A percentile compares a stretch with the other conserved stretches of the same genome.
Conservation (phyloP, 805 yeast genomes). For the Yarrowia hollandica region DNA sequence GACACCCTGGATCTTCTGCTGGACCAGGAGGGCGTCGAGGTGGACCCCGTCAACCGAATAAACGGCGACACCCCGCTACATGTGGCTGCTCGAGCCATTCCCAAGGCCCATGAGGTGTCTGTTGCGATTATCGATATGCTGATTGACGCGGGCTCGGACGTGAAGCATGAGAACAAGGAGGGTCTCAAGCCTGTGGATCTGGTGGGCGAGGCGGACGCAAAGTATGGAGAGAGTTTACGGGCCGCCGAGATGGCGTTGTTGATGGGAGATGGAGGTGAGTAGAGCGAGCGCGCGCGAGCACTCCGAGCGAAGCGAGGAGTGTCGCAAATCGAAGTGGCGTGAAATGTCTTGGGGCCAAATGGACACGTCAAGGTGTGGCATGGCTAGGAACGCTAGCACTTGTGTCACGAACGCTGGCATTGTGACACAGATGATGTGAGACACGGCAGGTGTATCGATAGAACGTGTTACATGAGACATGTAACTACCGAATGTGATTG, state of each 20-base stretch:
- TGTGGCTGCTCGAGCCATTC: conserved; percentile 72
- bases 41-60: conserved; percentile 70
- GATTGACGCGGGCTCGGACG: conserved; percentile 89
- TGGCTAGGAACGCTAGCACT: too few species aligned
- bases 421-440: too few species aligned
- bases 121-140: conserved; percentile 58
- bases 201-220: conserved; percentile 54
- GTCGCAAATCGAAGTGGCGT: too few species aligned
- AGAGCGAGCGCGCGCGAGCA: neutral
- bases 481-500: too few species aligned
- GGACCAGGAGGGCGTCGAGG: conserved; percentile 87
- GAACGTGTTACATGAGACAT: too few species aligned
- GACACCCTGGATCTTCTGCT: conserved; percentile 79
- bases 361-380: too few species aligned
- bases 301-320: conserved; percentile 10
- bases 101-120: conserved; percentile 65
- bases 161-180: conserved; percentile 54
- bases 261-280: conserved; percentile 33
- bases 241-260: conserved; percentile 74
- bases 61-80: conserved; percentile 91
- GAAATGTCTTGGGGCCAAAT: too few species aligned
- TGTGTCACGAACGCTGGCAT: too few species aligned
- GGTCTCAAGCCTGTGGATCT: conserved; percentile 78
- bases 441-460: too few species aligned
- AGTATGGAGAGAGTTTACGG: conserved; percentile 63